Conservation (phyloP, 2,329 filamentous ascomycete genomes). For the Xenosphaeropsis pyriputrescens region DNA sequence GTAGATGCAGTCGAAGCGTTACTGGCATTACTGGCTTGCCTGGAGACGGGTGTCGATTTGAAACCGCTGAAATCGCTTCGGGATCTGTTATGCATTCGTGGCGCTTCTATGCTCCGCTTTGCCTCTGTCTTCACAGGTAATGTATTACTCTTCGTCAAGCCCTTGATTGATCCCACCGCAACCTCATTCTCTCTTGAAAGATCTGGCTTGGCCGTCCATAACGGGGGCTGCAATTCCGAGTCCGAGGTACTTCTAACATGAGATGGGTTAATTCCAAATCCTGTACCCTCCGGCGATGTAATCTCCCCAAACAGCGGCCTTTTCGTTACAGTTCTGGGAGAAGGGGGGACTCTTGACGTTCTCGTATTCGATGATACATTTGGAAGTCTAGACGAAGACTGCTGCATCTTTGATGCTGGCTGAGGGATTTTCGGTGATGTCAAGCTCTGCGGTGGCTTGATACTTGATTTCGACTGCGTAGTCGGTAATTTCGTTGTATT, state of each 20-base stretch:
- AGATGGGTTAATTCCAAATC: conserved; percentile 40
- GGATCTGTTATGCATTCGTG: conserved; percentile 31
- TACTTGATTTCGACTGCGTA: conserved; percentile 10
- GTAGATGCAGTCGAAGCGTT: conserved; percentile 6
- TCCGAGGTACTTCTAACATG: conserved; percentile 53
- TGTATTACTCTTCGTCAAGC: no score
- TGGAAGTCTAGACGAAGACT: conserved; percentile 5
- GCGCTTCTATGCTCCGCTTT: conserved; percentile 12
- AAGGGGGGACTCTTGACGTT: no score
- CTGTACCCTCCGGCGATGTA: conserved; percentile 33
- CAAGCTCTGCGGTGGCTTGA: conserved; percentile 22
- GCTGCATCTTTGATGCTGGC: conserved; percentile 12
- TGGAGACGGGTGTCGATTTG: neutral
- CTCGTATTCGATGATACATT: no score
- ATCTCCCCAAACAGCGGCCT: conserved; percentile 62
- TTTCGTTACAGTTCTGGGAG: no score
- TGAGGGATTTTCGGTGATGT: conserved; percentile 29
- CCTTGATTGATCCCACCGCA: no score
- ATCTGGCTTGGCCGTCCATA: no score
- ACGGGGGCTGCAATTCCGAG: conserved; percentile 1
- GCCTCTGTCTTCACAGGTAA: conserved; percentile 1
- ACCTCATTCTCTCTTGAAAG: no score
- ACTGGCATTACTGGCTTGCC: neutral
- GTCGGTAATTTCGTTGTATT: no score
- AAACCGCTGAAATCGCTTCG: conserved; percentile 39